phyloP scores from a whole-genome alignment of 331 rosid species.

The Telfairia occidentalis region DNA sequence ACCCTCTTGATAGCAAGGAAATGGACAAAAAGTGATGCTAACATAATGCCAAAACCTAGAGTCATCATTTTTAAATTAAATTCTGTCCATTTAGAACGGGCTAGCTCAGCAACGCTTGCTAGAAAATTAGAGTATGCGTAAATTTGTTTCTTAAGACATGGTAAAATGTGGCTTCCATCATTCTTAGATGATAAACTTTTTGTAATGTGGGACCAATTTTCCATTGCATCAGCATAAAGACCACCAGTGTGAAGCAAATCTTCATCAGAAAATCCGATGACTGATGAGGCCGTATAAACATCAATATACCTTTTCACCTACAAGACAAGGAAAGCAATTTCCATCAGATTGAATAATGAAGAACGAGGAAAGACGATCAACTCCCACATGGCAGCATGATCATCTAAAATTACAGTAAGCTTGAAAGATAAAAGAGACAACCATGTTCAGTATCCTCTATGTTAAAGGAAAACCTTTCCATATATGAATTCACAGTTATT shows the following conservation, averaged over 20 bases:
- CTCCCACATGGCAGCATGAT: neutral
- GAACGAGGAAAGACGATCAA: neutral
- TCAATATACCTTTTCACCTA: constrained; percentile 90
- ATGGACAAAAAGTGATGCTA: constrained; percentile 55
- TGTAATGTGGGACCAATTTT: constrained; percentile 42
- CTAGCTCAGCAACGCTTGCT: constrained; percentile 63
- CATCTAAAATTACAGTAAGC: neutral
- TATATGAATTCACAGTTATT: neutral
- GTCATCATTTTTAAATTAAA: constrained; percentile 77
- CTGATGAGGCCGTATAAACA: constrained; percentile 74
- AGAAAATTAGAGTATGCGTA: constrained; percentile 55
- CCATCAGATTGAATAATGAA: constrained; percentile 1
- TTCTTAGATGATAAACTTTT: constrained; percentile 30
- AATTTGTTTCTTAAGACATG: constrained; percentile 54
- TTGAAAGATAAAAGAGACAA: neutral
- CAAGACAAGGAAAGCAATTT: constrained; percentile 17
- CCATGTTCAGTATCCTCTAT: neutral
- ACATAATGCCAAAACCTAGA: constrained; percentile 61
- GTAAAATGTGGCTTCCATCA: constrained; percentile 31
- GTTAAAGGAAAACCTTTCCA: neutral
- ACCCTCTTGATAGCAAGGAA: constrained; percentile 41
- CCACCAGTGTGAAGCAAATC: constrained; percentile 51
- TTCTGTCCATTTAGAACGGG: constrained; percentile 97
- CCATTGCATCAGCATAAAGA: constrained; percentile 54
- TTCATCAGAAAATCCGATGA: constrained; percentile 81